Percentiles rank a stretch among this genome's conserved stretches.
Conservation (phyloP, 768 basidiomycete species). For the Amanita exitialis region DNA sequence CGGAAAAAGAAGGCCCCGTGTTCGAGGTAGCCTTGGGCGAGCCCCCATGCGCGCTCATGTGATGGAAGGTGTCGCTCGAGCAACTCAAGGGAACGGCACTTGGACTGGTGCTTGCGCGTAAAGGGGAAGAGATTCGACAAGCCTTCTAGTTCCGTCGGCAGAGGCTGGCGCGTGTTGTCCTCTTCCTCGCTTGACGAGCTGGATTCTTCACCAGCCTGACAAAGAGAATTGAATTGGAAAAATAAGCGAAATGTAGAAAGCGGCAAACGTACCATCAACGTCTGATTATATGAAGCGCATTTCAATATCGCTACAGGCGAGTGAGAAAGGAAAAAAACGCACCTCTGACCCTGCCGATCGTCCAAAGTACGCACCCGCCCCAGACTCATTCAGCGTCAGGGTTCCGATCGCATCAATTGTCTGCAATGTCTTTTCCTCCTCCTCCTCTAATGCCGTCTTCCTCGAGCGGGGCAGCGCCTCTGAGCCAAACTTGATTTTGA, state of each 20-base stretch:
- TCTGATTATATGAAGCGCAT: conserved; percentile 15
- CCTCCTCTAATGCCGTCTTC: conserved; percentile 16
- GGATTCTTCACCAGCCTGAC: conserved; percentile 24
- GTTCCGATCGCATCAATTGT: conserved; percentile 54
- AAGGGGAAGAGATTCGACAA: conserved; percentile 33
- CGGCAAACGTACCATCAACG: conserved; percentile 16
- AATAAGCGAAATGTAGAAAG: background rate
- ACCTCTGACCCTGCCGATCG: conserved; percentile 57
- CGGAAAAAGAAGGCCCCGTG: conserved; percentile 42
- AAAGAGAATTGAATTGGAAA: background rate
- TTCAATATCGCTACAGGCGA: background rate
- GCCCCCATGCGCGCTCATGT: conserved; percentile 27
- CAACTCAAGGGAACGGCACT: conserved; percentile 18
- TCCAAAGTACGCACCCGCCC: conserved; percentile 56
- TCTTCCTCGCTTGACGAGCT: conserved; percentile 18
- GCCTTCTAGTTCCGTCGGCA: conserved; percentile 24
- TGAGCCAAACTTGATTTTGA: conserved; percentile 47
- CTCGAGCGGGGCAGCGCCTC: conserved; percentile 26
- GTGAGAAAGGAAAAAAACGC: conserved; percentile 4
- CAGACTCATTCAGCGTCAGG: conserved; percentile 45
- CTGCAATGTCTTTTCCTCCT: conserved; percentile 22
- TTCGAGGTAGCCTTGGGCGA: conserved; percentile 31
- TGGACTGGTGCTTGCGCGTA: conserved; percentile 19
- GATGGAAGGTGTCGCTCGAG: conserved; percentile 34
- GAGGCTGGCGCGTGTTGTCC: conserved; percentile 10